Conservation (phyloP, 768 basidiomycete species). For the Leucogyrophana mollusca region DNA sequence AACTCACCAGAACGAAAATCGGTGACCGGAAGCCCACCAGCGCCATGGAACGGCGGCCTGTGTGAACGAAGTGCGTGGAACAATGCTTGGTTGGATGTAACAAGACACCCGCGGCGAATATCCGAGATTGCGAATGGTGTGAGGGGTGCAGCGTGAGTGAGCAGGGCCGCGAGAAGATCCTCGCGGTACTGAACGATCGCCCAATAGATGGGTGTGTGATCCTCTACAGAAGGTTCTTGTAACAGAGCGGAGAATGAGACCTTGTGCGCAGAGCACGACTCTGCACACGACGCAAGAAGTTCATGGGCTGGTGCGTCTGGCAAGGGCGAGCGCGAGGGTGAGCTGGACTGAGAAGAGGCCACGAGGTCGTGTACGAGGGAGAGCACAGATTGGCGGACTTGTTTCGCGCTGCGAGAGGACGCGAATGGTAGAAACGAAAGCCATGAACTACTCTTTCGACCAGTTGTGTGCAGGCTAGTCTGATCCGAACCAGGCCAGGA, state of each 20-base stretch:
- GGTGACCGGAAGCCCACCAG: constrained; percentile 3
- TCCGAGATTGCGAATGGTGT: constrained; percentile 49
- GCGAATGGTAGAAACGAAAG: constrained; percentile 16
- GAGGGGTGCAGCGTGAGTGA: constrained; percentile 51
- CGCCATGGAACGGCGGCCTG: constrained; percentile 6
- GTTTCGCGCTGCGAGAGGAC: constrained; percentile 32
- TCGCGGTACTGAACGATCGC: constrained; percentile 55
- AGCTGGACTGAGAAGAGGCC: constrained; percentile 23
- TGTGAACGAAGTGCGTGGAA: constrained; percentile 20
- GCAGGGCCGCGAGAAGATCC: constrained; percentile 46
- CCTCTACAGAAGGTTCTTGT: constrained; percentile 63
- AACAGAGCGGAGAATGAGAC: constrained; percentile 54
- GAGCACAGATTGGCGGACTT: constrained; percentile 53
- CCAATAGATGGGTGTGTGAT: constrained; percentile 72
- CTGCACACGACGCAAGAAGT: constrained; percentile 60
- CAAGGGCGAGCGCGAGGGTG: too few species aligned
- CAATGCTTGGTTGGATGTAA: constrained; percentile 19
- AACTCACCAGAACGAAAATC: constrained; percentile 11
- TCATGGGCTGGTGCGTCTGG: constrained; percentile 24
- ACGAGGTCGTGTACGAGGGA: constrained; percentile 58
- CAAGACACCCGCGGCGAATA: constrained; percentile 63
- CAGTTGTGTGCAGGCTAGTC: too few species aligned
- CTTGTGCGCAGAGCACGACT: constrained; percentile 50
- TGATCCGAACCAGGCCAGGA: too few species aligned
- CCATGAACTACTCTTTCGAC: constrained; percentile 11